These are phyloP conservation scores for Paramecium pentaurelia DNA, from an alignment of 73 alveolate genomes.

Conservation along the genomic window DNA sequence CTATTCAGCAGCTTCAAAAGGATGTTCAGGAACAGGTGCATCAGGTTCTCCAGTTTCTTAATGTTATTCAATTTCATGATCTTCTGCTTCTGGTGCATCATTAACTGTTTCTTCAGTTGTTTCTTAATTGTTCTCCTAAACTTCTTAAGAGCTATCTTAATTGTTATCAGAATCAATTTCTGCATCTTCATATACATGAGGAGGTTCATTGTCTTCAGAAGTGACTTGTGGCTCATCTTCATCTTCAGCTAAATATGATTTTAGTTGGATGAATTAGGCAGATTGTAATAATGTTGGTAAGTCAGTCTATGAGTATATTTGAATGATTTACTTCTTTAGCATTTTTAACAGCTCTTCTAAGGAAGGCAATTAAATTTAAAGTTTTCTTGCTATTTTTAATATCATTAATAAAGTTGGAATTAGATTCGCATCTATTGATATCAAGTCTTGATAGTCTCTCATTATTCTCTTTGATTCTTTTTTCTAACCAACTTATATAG, in stretches of 20 bases:
- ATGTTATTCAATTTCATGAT: background rate
- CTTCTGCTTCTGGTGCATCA: background rate
- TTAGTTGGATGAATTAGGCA: slow-evolving; percentile 16
- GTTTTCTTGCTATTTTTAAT: slow-evolving; percentile 16
- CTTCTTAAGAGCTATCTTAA: background rate
- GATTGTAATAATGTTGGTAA: slow-evolving; percentile 30
- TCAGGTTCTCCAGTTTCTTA: background rate
- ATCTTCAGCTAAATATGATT: slow-evolving; percentile 21
- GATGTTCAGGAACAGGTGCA: slow-evolving; percentile 15
- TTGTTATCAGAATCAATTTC: background rate
- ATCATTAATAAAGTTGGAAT: slow-evolving; percentile 34
- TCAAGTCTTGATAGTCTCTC: background rate
- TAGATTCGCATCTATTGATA: slow-evolving; percentile 38
- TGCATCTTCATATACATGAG: background rate
- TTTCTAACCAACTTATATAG: slow-evolving; percentile 31
- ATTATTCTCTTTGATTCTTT: slow-evolving; percentile 35
- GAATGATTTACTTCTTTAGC: slow-evolving; percentile 20
- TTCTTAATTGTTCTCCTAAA: background rate
- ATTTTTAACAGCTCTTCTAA: slow-evolving; percentile 23
- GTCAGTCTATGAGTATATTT: background rate
- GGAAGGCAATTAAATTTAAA: background rate
- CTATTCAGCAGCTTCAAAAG: slow-evolving; percentile 19
- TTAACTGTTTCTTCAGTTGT: background rate
- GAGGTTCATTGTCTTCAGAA: background rate
- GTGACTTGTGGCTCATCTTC: background rate